Conservation (phyloP, 768 basidiomycete genomes). For the Lentinula sp. region DNA sequence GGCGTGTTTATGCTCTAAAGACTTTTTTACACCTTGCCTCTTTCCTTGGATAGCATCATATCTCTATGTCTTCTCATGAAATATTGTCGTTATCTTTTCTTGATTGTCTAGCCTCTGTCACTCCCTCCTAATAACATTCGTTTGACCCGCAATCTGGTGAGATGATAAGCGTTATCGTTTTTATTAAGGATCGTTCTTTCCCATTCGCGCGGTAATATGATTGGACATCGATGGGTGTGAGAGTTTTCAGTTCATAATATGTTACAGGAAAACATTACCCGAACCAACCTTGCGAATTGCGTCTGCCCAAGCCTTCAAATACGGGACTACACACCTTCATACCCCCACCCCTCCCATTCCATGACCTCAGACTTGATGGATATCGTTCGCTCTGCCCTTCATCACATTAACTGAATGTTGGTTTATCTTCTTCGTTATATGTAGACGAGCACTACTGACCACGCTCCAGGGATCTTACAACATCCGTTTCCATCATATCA, state of each 20-base stretch:
- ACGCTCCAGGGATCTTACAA: not conserved
- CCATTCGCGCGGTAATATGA: not conserved
- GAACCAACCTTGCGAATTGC: not conserved
- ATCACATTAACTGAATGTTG: not conserved
- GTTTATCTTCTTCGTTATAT: not conserved
- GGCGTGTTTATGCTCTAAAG: not conserved
- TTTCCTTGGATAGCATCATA: not conserved
- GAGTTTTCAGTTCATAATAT: not conserved
- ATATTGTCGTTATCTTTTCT: not conserved
- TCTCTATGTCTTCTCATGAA: not conserved
- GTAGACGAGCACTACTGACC: not conserved
- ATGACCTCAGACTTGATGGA: not conserved
- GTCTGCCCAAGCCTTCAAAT: not conserved
- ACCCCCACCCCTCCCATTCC: not conserved
- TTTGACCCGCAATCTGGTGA: not conserved
- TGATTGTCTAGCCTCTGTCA: not conserved
- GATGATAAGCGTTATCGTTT: not conserved
- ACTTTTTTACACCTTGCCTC: not conserved
- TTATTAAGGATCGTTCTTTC: not conserved
- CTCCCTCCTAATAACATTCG: conserved; percentile 3
- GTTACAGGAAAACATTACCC: not conserved
- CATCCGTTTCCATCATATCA: not conserved
- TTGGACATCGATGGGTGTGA: not conserved
- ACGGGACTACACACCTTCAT: not conserved
- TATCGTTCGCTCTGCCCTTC: not conserved